Evolutionary conservation across 345 rosid species (phyloP).

Genomic region (Microthlaspi erraticum): DNA sequence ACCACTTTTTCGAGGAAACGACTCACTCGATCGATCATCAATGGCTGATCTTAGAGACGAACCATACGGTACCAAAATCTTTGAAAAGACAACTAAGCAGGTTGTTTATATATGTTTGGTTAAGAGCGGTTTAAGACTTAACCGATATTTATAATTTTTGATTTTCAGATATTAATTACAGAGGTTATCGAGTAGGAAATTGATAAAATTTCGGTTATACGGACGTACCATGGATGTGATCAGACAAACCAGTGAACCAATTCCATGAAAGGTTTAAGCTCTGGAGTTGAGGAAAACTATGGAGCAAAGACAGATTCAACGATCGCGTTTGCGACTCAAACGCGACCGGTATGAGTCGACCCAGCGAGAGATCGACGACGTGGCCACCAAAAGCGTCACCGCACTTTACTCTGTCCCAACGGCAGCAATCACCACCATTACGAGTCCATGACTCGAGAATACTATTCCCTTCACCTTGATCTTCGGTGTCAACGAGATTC

Average conservation of each 20-base stretch:
- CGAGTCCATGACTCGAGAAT: conserved; percentile 33
- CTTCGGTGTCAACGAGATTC: neutral
- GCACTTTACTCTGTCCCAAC: conserved; percentile 40
- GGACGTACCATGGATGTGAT: conserved; percentile 28
- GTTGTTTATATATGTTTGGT: conserved; percentile 12
- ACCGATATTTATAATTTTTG: neutral
- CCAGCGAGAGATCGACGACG: conserved; percentile 25
- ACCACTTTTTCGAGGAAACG: neutral
- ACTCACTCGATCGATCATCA: neutral
- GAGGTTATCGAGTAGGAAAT: neutral
- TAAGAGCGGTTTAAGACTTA: conserved; percentile 13
- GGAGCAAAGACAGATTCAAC: conserved; percentile 25
- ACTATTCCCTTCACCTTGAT: neutral
- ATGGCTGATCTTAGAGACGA: too few species aligned
- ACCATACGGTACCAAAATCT: too few species aligned
- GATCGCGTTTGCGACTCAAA: conserved; percentile 28
- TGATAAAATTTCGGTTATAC: neutral
- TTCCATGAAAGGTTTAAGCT: conserved; percentile 30
- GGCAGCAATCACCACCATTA: conserved; percentile 32
- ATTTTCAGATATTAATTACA: neutral
- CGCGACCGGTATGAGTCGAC: conserved; percentile 7
- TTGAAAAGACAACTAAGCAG: too few species aligned
- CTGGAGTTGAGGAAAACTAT: conserved; percentile 33
- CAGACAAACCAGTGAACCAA: conserved; percentile 20
- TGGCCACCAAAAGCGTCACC: neutral